These are phyloP conservation scores for Wakefieldia striispora DNA, from an alignment of 768 basidiomycete genomes.

Conservation along the genomic window DNA sequence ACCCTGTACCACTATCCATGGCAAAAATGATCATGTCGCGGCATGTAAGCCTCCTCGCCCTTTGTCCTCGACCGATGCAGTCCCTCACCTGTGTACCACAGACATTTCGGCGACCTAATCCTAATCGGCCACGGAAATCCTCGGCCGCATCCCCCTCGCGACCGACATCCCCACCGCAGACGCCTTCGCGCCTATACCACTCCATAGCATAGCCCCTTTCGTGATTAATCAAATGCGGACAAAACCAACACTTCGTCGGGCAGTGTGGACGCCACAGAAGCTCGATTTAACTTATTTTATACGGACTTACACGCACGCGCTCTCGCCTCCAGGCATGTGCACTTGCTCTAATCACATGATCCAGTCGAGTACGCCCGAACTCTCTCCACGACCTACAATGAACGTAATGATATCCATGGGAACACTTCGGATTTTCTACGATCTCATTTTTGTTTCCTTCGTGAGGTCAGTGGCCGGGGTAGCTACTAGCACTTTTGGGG, in stretches of 20 bases:
- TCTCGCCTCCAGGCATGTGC: constrained; percentile 19
- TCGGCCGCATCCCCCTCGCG: constrained; percentile 19
- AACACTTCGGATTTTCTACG: constrained; percentile 22
- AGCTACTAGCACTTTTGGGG: constrained; percentile 2
- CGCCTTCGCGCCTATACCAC: constrained; percentile 33
- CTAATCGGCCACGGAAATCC: constrained; percentile 23
- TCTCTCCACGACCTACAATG: constrained; percentile 23
- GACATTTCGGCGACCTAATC: constrained; percentile 35
- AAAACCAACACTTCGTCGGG: constrained; percentile 17
- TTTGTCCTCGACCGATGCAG: neutral
- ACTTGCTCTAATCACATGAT: constrained; percentile 29
- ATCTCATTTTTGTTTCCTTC: constrained; percentile 11
- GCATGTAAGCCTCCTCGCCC: constrained; percentile 36
- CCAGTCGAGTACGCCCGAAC: constrained; percentile 11
- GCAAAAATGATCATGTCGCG: constrained; percentile 54
- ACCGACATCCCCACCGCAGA: constrained; percentile 30
- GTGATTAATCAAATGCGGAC: constrained; percentile 13
- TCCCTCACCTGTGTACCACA: constrained; percentile 8
- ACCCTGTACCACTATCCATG: constrained; percentile 45
- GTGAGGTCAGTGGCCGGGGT: constrained; percentile 8
- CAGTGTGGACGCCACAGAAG: constrained; percentile 6
- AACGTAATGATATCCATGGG: constrained; percentile 26
- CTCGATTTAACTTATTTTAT: constrained; percentile 27
- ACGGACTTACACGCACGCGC: constrained; percentile 22
- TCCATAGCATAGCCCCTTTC: constrained; percentile 30